Conservation (phyloP, 2,329 filamentous ascomycete species). For the Colletotrichum neosansevieriae region DNA sequence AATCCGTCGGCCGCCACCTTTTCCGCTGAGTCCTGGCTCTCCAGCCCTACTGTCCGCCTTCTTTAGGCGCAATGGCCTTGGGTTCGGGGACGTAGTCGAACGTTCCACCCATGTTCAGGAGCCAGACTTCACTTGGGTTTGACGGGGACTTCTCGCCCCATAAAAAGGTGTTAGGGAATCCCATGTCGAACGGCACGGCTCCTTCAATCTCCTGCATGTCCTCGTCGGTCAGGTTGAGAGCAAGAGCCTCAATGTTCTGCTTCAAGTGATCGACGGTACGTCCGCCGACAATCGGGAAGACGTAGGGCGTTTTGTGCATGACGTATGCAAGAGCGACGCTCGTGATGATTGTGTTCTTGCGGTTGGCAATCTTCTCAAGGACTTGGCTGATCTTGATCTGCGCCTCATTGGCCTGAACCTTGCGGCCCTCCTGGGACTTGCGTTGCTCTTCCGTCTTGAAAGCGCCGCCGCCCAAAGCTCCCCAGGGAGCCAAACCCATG, state of each 20-base stretch:
- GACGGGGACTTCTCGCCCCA: constrained; percentile 54
- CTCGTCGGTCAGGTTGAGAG: constrained; percentile 67
- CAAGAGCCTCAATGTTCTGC: constrained; percentile 76
- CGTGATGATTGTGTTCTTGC: constrained; percentile 58
- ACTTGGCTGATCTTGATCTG: constrained; percentile 64
- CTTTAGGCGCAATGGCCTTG: constrained; percentile 57
- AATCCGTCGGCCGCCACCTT: constrained; percentile 47
- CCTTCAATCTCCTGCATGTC: constrained; percentile 76
- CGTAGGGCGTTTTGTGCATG: constrained; percentile 76
- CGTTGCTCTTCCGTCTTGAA: constrained; percentile 51
- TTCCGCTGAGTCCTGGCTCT: constrained; percentile 48
- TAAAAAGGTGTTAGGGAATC: constrained; percentile 75
- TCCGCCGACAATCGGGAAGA: constrained; percentile 80
- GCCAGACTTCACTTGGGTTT: constrained; percentile 56
- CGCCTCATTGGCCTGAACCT: constrained; percentile 57
- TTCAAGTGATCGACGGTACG: constrained; percentile 77
- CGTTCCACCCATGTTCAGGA: constrained; percentile 60
- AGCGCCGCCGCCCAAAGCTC: constrained; percentile 58
- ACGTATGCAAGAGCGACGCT: constrained; percentile 78
- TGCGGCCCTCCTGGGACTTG: constrained; percentile 51
- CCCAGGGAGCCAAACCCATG: constrained; percentile 70
- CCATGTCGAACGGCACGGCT: constrained; percentile 71
- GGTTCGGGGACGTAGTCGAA: constrained; percentile 63
- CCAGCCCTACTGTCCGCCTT: constrained; percentile 57
- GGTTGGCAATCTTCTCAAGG: constrained; percentile 62